A percentile compares a stretch with the other conserved stretches of the same genome.
Evolutionary conservation across 495 filamentous ascomycete species (phyloP).

Genomic region (Talaromyces stipitatus): DNA sequence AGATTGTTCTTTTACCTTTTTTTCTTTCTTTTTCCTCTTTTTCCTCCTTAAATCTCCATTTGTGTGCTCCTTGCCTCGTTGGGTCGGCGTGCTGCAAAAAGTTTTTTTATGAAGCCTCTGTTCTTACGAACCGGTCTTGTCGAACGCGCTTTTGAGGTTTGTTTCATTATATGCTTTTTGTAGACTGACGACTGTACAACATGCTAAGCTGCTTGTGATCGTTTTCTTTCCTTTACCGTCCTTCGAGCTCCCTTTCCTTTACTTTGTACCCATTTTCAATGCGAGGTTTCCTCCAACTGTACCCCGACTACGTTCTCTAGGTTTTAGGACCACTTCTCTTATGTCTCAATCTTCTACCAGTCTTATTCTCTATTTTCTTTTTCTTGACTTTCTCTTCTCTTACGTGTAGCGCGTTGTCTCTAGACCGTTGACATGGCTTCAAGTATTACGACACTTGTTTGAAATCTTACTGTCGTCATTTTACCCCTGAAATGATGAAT

Average conservation of each 20-base stretch:
- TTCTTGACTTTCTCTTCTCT: not conserved
- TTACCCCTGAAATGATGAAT: not conserved
- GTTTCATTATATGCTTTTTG: constrained; percentile 25
- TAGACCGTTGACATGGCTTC: not conserved
- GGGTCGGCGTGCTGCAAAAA: constrained; percentile 46
- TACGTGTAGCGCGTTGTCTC: not conserved
- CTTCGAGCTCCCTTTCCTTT: not conserved
- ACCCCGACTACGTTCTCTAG: constrained; percentile 15
- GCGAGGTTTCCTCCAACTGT: constrained; percentile 16
- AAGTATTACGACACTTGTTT: not conserved
- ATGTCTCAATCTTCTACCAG: not conserved
- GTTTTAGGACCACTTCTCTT: not conserved
- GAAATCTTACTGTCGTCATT: not conserved
- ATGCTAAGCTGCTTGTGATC: constrained; percentile 9
- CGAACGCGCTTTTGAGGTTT: constrained; percentile 33
- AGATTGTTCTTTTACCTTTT: constrained; percentile 7
- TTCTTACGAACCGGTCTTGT: constrained; percentile 36
- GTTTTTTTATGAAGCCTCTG: constrained; percentile 29
- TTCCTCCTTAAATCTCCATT: constrained; percentile 15
- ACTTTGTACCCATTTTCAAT: constrained; percentile 13
- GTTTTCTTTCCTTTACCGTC: constrained; percentile 1
- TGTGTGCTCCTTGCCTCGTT: constrained; percentile 28
- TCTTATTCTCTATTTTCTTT: not conserved
- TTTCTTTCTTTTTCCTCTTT: constrained; percentile 9
- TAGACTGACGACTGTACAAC: constrained; percentile 31